Base-by-base conservation (phyloP, 345 rosid genomes). In the Lepidium didymum region DNA sequence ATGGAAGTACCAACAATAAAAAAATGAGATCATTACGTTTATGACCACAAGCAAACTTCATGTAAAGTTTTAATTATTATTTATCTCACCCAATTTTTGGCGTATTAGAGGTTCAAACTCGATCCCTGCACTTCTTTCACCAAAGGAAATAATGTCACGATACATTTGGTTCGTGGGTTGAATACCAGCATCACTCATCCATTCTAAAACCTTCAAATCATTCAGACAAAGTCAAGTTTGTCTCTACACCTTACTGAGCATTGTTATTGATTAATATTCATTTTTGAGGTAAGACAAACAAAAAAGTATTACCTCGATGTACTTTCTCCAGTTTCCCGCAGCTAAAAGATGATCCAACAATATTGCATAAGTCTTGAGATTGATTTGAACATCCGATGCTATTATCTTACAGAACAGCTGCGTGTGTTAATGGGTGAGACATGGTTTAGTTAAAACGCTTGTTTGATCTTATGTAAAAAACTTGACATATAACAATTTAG, bases 271-370 rank as follows among this genome's bases (percentile, higher is more conserved):
- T 14, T 64, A 8, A 10, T 2, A 14, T 5, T 25, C 13, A 18
- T 33, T 50, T 34, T 6, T 29, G 7, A 6, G 21, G 23, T 12
- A 33, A 9, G 44, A 31, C 6, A 31, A 16, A 47, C 0, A 0
- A 46, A 38, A 23, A 3, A 42, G 49, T 2, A 21, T 65, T 75
- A 88, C 97, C 98, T 93, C 98, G 1, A 93, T 75, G 81, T 90
- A 93, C 76, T 93, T 93, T 73, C 96, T 91, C 98, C 97, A 90
- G 77, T 85, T 90, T 56, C 92, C 97, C 64, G 75, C 76, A 46
- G 85, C 86, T 80, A 93, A 70, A 70, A 88, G 91, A 81, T 84
- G 88, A 78, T 82, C 77, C 85, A 93, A 74, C 79, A 86, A 67
- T 62, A 87, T 67, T 34, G 84, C 78, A 60, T 83, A 87, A 72